phyloP scores from a whole-genome alignment of 768 basidiomycete genomes.

The Trametes cingulata region DNA sequence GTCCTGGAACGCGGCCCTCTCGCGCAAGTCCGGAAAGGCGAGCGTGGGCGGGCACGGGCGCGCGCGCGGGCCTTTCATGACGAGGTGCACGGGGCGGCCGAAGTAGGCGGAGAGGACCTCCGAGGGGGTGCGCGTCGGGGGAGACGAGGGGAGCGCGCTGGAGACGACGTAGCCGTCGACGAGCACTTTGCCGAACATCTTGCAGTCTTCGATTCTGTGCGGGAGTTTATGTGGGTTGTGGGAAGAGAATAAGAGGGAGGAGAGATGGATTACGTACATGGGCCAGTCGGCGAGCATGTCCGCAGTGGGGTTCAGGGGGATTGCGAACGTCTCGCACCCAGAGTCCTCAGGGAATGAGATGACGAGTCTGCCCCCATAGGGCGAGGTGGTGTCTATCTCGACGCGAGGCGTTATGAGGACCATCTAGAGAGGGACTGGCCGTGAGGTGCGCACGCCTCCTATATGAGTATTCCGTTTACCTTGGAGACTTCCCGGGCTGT shows the following conservation, averaged over 20 bases:
- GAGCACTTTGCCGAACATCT: slow-evolving; percentile 46
- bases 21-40: slow-evolving; percentile 58
- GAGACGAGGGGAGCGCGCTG: slow-evolving; percentile 37
- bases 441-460: background rate
- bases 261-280: slow-evolving; percentile 42
- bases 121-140: slow-evolving; percentile 46
- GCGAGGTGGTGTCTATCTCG: slow-evolving; percentile 43
- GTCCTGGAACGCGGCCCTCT: slow-evolving; percentile 64
- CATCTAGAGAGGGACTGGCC: slow-evolving; percentile 46
- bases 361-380: slow-evolving; percentile 49
- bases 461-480: slow-evolving; percentile 39
- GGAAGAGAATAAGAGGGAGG: background rate
- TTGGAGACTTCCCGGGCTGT: slow-evolving; percentile 68
- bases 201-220: slow-evolving; percentile 53
- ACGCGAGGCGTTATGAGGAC: slow-evolving; percentile 64
- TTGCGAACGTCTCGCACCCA: slow-evolving; percentile 54
- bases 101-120: slow-evolving; percentile 61
- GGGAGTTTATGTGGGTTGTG: background rate
- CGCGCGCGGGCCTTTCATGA: slow-evolving; percentile 62
- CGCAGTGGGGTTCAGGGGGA: slow-evolving; percentile 58
- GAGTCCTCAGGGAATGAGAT: slow-evolving; percentile 63
- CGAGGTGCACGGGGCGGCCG: slow-evolving; percentile 58
- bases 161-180: slow-evolving; percentile 68
- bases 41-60: slow-evolving; percentile 53
- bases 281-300: slow-evolving; percentile 54